Evolutionary conservation across 2,329 filamentous ascomycete species (phyloP), one percentile per base, ranked within the genome.

Genomic region (Conoideocrella luteorostrata): DNA sequence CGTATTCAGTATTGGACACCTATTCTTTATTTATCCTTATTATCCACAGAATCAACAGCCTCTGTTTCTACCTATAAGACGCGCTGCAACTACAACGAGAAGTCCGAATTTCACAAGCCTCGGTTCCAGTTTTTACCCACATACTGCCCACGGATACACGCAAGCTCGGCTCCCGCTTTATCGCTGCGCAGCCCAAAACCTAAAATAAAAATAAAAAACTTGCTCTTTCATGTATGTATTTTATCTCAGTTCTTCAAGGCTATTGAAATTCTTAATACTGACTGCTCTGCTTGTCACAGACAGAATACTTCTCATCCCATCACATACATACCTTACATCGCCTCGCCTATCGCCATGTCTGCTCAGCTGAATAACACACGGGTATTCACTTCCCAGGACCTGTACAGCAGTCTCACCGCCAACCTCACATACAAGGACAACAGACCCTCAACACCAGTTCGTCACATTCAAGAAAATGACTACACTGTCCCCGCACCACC

Each of bases 401-500:
- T 78, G 28, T 74, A 74, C 54, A 68, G 69, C 50, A 75, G 69
- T 58, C 64, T 79, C 53, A 75, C 68, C 55, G 72, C 71, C 28
- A 74, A 71, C 30, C 65, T 79, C 34, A 66, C 68, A 46, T 68
- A 68, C 52, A 59, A 64, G 47, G 60, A 58, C 52, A 57, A 64
- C 43, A 61, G 64, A n/a, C 63, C 68, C 15, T 57, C 65, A 47
- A 68, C 70, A 3, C 73, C 75, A 1, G 64, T 70, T 48, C 74
- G 70, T 51, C 64, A 67, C 50, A 76, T 78, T 53, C 68, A 68
- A 50, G 74, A 79, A 54, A 66, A 75, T 46, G 78, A 82, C 61
- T 83, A 81, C 64, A 69, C 71, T 24, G 78, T 82, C 17, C 80
- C 80, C n/a, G 78, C 79, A 12, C 76, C 80, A 32, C 80, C 80